Percentiles rank a stretch among this genome's conserved stretches.
phyloP scores from a whole-genome alignment of 306 rosid genomes.

The Dryas octopetala region DNA sequence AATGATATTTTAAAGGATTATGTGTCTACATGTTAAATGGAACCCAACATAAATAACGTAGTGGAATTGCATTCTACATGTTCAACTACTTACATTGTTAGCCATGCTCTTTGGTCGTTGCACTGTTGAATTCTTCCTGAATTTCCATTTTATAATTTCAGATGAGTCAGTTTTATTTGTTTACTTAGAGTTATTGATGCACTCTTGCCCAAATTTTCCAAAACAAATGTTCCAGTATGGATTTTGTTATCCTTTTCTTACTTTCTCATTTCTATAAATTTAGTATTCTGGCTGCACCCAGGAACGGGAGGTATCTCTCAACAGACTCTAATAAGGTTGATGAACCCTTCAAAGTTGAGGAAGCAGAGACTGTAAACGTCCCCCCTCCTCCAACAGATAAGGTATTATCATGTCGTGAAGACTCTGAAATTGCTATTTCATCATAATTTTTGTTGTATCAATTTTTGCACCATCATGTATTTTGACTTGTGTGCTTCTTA shows the following conservation, averaged over 20 bases:
- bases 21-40: not conserved
- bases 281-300: conserved; percentile 50
- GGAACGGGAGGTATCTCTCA: conserved; percentile 50
- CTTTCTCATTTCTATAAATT: conserved; percentile 19
- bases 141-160: not conserved
- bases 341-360: conserved; percentile 78
- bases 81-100: not conserved
- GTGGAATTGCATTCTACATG: not conserved
- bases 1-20: not conserved
- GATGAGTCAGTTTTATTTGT: not conserved
- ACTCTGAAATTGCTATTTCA: not conserved
- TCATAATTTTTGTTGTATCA: not conserved
- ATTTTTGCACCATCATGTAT: conserved; percentile 13
- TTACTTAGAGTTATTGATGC: conserved; percentile 9
- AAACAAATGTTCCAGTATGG: not conserved
- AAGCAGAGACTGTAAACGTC: conserved; percentile 78
- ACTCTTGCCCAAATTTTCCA: not conserved
- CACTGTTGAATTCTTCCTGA: not conserved
- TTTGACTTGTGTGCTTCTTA: conserved; percentile 28
- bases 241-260: conserved; percentile 7
- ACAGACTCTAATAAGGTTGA: conserved; percentile 69
- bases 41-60: not conserved
- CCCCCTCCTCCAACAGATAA: conserved; percentile 86
- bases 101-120: not conserved
- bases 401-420: conserved; percentile 44